Evolutionary conservation across 345 rosid genomes (phyloP).

Genomic region (Ceriops zippeliana): DNA sequence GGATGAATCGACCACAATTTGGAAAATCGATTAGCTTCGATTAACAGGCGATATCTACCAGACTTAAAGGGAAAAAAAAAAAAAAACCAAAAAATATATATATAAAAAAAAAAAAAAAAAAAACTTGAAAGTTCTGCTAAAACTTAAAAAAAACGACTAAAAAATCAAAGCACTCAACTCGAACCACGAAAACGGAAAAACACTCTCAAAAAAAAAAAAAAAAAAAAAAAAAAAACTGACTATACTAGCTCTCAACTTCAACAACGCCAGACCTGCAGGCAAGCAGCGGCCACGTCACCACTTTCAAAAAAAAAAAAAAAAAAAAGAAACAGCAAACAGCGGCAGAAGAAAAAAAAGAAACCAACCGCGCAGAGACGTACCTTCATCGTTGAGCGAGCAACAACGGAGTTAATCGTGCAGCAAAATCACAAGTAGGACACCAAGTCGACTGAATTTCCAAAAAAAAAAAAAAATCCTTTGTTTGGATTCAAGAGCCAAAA

Average conservation of each 20-base stretch:
- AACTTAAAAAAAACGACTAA: too few relatives aligned
- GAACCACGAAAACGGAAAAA: conserved; percentile 20
- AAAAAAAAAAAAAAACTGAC: too few relatives aligned
- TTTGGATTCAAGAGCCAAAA: too few relatives aligned
- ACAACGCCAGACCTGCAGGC: conserved; percentile 25
- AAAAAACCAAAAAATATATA: too few relatives aligned
- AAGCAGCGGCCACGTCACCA: neutral
- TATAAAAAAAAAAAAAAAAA: neutral
- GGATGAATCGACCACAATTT: too few relatives aligned
- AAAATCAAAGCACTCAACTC: conserved; percentile 24
- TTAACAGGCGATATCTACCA: too few relatives aligned
- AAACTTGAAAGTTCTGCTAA: too few relatives aligned
- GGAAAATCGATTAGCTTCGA: too few relatives aligned
- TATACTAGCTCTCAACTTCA: conserved; percentile 20
- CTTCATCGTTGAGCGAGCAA: conserved; percentile 21
- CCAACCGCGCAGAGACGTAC: neutral
- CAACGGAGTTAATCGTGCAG: conserved; percentile 11
- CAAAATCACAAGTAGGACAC: conserved; percentile 5
- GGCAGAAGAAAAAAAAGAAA: neutral
- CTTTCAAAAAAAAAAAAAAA: too few relatives aligned
- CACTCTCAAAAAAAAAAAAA: too few relatives aligned
- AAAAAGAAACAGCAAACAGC: neutral
- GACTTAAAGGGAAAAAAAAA: neutral
- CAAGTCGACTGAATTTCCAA: conserved; percentile 19
- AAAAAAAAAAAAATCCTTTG: too few relatives aligned